These are phyloP conservation scores for Saprolegnia parasitica DNA, from an alignment of 352 stramenopile genomes.

Conservation along the genomic window DNA sequence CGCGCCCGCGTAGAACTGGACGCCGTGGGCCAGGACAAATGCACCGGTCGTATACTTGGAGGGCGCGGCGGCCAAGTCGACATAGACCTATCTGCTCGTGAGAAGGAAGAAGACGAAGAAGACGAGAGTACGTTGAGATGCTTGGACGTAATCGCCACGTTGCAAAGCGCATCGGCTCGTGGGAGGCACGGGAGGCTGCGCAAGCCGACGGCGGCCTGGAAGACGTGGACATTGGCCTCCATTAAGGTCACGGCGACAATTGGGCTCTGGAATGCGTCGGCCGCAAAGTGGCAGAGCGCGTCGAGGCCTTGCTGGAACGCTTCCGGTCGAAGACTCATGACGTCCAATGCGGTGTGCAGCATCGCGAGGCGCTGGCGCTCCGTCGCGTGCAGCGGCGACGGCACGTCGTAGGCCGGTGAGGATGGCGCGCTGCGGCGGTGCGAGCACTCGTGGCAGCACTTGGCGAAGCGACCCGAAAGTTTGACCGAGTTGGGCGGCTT, in stretches of 20 bases:
- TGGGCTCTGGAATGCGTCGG: neutral
- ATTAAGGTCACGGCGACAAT: slow-evolving; percentile 7
- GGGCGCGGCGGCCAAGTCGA: neutral
- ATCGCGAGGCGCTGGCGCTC: neutral
- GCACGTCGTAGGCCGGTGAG: neutral
- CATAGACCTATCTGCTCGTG: neutral
- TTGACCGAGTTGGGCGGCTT: neutral
- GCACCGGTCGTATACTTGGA: slow-evolving; percentile 39
- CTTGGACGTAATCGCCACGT: neutral
- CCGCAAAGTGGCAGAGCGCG: slow-evolving; percentile 9
- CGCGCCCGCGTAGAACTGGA: slow-evolving; percentile 81
- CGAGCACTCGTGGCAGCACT: slow-evolving; percentile 2
- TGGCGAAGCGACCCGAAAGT: neutral
- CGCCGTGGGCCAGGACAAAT: slow-evolving; percentile 72
- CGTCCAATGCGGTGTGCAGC: neutral
- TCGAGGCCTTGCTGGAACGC: slow-evolving; percentile 10
- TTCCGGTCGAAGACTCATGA: neutral
- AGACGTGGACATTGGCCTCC: slow-evolving; percentile 3
- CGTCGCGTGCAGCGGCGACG: neutral
- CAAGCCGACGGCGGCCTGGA: neutral
- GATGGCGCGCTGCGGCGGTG: neutral
- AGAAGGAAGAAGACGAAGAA: neutral
- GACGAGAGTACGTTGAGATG: neutral
- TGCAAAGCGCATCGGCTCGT: neutral
- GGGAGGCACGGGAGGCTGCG: neutral